Evolutionary conservation across 1,139 yeast species (phyloP), one percentile per base, ranked within the genome.

Genomic region (Debaryomycetaceae sp.): DNA sequence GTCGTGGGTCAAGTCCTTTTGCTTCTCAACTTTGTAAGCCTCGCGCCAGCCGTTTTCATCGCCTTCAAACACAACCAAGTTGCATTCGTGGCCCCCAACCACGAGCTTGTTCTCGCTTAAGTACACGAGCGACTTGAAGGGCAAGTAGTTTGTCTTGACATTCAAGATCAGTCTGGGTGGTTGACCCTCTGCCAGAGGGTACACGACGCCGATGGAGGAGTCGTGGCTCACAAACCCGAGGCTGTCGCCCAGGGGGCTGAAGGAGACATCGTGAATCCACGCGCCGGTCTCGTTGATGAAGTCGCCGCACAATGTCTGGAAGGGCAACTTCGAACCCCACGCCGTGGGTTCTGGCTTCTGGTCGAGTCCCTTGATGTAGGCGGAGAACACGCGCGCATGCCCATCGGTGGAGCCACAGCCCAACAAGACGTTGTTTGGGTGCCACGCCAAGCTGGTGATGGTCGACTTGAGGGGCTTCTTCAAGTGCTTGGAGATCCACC

Each of bases 401-500:
- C 96, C 96, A 55, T 93, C 97, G 12, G 96, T 84, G 16, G 96
- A 88, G 11, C 97, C 98, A 31, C 84, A 72, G 3, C 95, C 94
- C 41, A 93, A 66, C 39, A 93, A 66, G 13, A 91, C 94, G 44
- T 82, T 83, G 58, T 93, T 93, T 37, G 89, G 91, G 55, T 93
- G 98, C 99, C 99, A 93, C 39, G 82, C 83, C 33, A 91, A 70
- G 27, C 84, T 72, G 43, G 91, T 72, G 44, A 91, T 74, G 25
- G 97, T 86, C 8, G 96, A 84, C 53, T 83, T 82, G 46, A 89
- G 70, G 12, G 96, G 96, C 59, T 85, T 86, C 67, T 88, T 88
- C 61, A 93, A 77, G 61, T 91, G 98, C 61, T 89, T 91, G 14
- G 97, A 86, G 32, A 91, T 89, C 99, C 99, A 93, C 99, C 99